Percentiles rank a stretch among this genome's conserved stretches.
Conservation (phyloP, 768 basidiomycete species). For the Hirschioporus abietinus region DNA sequence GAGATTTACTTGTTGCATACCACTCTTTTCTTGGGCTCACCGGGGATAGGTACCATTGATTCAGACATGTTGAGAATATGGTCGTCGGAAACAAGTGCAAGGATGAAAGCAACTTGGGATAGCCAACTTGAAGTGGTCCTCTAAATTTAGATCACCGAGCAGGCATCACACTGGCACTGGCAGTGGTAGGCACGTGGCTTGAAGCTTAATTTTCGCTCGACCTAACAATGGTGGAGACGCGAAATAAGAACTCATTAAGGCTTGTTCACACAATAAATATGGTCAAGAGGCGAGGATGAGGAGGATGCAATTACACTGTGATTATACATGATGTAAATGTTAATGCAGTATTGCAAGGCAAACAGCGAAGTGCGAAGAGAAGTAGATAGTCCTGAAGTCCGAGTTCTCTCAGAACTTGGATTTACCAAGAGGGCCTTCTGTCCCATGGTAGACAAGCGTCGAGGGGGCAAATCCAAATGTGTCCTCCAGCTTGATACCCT, state of each 20-base stretch:
- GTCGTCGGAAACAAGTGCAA: not conserved
- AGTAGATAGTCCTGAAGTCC: not conserved
- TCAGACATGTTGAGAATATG: conserved; percentile 24
- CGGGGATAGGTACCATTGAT: conserved; percentile 56
- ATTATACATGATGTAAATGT: not conserved
- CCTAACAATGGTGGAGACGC: no score
- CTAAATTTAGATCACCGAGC: not conserved
- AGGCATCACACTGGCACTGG: not conserved
- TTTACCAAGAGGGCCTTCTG: conserved; percentile 37
- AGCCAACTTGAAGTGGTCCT: not conserved
- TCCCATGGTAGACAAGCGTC: conserved; percentile 71
- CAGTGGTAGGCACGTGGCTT: no score
- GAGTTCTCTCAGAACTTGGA: not conserved
- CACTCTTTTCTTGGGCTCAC: conserved; percentile 84
- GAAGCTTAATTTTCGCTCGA: not conserved
- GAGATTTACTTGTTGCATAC: conserved; percentile 41
- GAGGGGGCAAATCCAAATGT: conserved; percentile 88
- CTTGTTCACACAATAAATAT: not conserved
- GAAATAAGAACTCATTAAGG: not conserved
- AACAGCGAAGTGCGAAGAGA: not conserved
- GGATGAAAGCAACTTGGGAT: not conserved
- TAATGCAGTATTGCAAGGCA: not conserved
- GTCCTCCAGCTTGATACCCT: conserved; percentile 65
- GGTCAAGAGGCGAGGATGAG: no score
- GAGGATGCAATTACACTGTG: not conserved